phyloP scores from a whole-genome alignment of 2,329 filamentous ascomycete genomes.

The Colletotrichum salicis region DNA sequence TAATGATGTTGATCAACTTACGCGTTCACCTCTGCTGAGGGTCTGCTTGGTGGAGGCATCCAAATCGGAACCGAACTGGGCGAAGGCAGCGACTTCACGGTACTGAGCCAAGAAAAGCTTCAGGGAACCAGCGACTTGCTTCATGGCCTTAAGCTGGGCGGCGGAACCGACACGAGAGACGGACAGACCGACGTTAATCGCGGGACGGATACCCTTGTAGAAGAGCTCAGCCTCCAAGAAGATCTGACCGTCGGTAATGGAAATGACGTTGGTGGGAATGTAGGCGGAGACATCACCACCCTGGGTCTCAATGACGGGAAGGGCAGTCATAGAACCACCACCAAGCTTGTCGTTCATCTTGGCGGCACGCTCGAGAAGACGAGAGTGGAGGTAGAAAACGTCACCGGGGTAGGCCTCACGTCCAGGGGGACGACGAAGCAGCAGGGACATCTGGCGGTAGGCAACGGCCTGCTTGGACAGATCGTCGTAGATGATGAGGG shows the following conservation, averaged over 20 bases:
- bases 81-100: constrained; percentile 99
- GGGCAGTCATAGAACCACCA: constrained; percentile 95
- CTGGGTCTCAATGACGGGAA: constrained; percentile 99
- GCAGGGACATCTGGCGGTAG: constrained; percentile 98
- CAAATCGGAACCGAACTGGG: constrained; percentile 99
- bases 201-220: constrained; percentile 99
- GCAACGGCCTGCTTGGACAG: constrained; percentile 97
- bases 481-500: constrained; percentile 93
- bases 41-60: constrained; percentile 99
- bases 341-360: constrained; percentile 98
- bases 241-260: constrained; percentile 99
- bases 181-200: constrained; percentile 99
- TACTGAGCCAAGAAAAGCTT: constrained; percentile 99
- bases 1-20: constrained; percentile 58
- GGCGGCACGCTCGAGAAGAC: constrained; percentile 98
- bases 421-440: constrained; percentile 96
- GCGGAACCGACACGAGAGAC: constrained; percentile 99
- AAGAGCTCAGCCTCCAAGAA: constrained; percentile 99
- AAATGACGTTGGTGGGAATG: constrained; percentile 99
- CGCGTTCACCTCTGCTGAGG: constrained; percentile 96
- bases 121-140: constrained; percentile 99
- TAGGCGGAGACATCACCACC: constrained; percentile 99
- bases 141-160: constrained; percentile 99
- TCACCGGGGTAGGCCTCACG: constrained; percentile 99
- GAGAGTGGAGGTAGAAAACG: constrained; percentile 99